Conservation (phyloP, 108 stramenopile species). For the Skeletonema costatum region DNA sequence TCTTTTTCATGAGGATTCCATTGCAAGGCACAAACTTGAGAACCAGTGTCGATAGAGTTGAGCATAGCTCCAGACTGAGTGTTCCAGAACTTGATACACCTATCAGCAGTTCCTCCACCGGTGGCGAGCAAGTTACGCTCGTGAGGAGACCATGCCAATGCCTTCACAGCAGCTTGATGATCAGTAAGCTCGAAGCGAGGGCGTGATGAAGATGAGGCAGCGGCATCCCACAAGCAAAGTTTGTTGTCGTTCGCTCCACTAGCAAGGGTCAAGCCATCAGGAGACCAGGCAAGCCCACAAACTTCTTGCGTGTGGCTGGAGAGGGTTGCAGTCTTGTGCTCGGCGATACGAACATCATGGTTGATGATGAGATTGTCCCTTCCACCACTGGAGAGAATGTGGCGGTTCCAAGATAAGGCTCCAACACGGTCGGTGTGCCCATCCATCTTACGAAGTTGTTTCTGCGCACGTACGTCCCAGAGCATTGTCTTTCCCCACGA, state of each 20-base stretch:
- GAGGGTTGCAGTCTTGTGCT: slow-evolving; percentile 67
- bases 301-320: slow-evolving; percentile 84
- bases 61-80: slow-evolving; percentile 92
- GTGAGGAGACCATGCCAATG: slow-evolving; percentile 98
- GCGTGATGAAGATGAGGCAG: slow-evolving; percentile 35
- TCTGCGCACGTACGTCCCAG: slow-evolving; percentile 78
- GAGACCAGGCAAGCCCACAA: slow-evolving; percentile 87
- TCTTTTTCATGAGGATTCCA: slow-evolving; percentile 97
- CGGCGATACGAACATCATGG: slow-evolving; percentile 91
- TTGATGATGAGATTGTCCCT: slow-evolving; percentile 93
- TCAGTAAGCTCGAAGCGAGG: slow-evolving; percentile 83
- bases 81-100: slow-evolving; percentile 99
- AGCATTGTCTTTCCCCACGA: slow-evolving; percentile 76
- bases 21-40: slow-evolving; percentile 95
- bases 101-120: slow-evolving; percentile 98
- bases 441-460: slow-evolving; percentile 77
- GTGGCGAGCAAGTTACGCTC: slow-evolving; percentile 95
- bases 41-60: slow-evolving; percentile 97
- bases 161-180: slow-evolving; percentile 98
- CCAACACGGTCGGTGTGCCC: slow-evolving; percentile 95
- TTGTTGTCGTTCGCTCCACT: slow-evolving; percentile 99
- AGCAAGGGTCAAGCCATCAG: slow-evolving; percentile 93
- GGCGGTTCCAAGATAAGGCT: slow-evolving; percentile 94
- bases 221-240: slow-evolving; percentile 97
- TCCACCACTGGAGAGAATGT: slow-evolving; percentile 88